Evolutionary conservation across 1,284 basidiomycete genomes (phyloP).

Genomic region (Rhodofomes roseus): DNA sequence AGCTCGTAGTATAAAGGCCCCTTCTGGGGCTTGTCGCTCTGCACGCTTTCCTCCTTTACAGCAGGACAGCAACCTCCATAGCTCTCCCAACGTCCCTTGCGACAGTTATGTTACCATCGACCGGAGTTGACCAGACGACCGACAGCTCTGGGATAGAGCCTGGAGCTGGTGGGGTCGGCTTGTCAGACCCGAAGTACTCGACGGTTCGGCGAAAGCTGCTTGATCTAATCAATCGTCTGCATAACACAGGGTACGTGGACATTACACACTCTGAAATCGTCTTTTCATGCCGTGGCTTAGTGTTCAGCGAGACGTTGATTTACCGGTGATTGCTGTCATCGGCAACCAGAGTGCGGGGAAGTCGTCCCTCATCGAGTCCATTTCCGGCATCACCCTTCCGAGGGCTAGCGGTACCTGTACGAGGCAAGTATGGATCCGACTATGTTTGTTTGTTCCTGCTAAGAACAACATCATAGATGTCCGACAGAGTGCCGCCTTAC

Average conservation of each 20-base stretch:
- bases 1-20: no score
- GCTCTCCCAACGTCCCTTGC: background rate
- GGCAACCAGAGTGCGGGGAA: conserved; percentile 58
- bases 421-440: conserved; percentile 30
- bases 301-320: conserved; percentile 61
- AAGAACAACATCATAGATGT: conserved; percentile 41
- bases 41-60: no score
- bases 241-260: conserved; percentile 47
- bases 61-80: no score
- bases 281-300: conserved; percentile 29
- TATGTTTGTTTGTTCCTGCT: background rate
- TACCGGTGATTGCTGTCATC: conserved; percentile 62
- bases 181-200: conserved; percentile 38
- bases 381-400: conserved; percentile 67
- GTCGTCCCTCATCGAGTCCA: conserved; percentile 71
- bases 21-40: no score
- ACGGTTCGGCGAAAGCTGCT: conserved; percentile 41
- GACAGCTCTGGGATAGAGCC: background rate
- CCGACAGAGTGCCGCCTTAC: conserved; percentile 67
- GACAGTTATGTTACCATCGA: background rate
- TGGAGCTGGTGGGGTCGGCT: conserved; percentile 26
- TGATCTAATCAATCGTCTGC: conserved; percentile 50
- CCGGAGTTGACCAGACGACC: background rate
- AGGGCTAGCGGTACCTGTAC: conserved; percentile 69
- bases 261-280: background rate